These are phyloP conservation scores for Septoria petroselini DNA, from an alignment of 2,329 filamentous ascomycete genomes.

Conservation along the genomic window DNA sequence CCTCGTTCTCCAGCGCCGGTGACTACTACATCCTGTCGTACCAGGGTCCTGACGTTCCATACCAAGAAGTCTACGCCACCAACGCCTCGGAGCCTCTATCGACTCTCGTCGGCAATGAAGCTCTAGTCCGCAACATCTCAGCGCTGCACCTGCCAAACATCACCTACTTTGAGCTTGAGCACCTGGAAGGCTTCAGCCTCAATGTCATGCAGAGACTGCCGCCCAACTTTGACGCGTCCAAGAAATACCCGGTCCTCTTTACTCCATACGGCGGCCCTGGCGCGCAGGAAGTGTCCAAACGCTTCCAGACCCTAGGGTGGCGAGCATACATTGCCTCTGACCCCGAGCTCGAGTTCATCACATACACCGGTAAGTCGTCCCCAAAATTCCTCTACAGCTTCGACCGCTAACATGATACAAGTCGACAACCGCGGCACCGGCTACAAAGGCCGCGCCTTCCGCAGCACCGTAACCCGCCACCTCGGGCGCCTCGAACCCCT, in stretches of 20 bases:
- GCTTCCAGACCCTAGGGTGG: constrained; percentile 56
- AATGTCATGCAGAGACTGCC: constrained; percentile 66
- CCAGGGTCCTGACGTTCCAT: constrained; percentile 63
- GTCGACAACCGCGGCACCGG: constrained; percentile 68
- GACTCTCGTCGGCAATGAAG: constrained; percentile 60
- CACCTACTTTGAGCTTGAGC: constrained; percentile 60
- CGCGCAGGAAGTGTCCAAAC: constrained; percentile 59
- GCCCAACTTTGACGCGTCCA: constrained; percentile 59
- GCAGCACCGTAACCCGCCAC: constrained; percentile 55
- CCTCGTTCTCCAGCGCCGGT: constrained; percentile 61
- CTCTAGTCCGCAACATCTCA: constrained; percentile 54
- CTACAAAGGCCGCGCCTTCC: constrained; percentile 61
- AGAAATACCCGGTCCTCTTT: constrained; percentile 65
- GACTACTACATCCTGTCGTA: constrained; percentile 67
- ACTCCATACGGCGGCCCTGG: constrained; percentile 67
- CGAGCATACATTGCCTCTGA: constrained; percentile 64
- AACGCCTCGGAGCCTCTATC: constrained; percentile 57
- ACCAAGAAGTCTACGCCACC: constrained; percentile 63
- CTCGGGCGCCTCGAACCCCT: constrained; percentile 62
- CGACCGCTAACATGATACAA: no score
- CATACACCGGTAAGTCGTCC: no score
- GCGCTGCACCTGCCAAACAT: constrained; percentile 63
- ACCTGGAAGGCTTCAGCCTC: constrained; percentile 59
- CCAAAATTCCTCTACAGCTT: no score
- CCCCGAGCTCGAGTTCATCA: constrained; percentile 64